These are phyloP conservation scores for Thymus quinquecostatus DNA, from an alignment of 257 asterid genomes.

Conservation along the genomic window DNA sequence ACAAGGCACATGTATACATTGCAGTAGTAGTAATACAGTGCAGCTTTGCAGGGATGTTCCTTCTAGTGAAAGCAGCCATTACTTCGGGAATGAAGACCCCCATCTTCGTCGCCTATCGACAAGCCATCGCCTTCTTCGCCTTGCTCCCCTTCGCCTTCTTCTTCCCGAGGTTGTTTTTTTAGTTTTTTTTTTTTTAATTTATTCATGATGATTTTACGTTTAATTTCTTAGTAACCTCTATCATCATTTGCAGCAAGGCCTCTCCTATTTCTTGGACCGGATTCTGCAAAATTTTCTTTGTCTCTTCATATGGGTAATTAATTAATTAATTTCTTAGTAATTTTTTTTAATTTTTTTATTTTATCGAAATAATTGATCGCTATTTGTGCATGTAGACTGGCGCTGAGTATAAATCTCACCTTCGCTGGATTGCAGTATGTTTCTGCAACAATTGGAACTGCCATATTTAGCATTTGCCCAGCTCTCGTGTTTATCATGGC, in stretches of 20 bases:
- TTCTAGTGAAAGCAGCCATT: constrained; percentile 51
- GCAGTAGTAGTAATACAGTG: constrained; percentile 47
- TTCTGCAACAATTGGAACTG: constrained; percentile 68
- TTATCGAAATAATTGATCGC: background rate
- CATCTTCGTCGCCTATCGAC: constrained; percentile 51
- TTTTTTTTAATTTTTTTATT: background rate
- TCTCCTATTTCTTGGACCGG: constrained; percentile 44
- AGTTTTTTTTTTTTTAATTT: too few relatives aligned
- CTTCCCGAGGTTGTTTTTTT: constrained; percentile 26
- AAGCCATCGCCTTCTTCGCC: constrained; percentile 51
- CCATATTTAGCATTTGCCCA: constrained; percentile 56
- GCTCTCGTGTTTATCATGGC: constrained; percentile 60
- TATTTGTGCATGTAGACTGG: constrained; percentile 40
- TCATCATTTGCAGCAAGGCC: constrained; percentile 39
- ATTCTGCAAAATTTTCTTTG: constrained; percentile 48
- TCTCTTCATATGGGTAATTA: constrained; percentile 56
- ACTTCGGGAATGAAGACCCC: constrained; percentile 60
- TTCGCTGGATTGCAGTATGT: constrained; percentile 44
- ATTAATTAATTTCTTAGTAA: background rate
- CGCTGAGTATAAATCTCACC: constrained; percentile 50
- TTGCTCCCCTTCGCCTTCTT: constrained; percentile 54
- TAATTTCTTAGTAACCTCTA: background rate
- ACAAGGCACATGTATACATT: constrained; percentile 35
- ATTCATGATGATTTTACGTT: too few relatives aligned
- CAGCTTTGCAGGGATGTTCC: constrained; percentile 46